These are phyloP conservation scores for Macrocybe sp. DNA, from an alignment of 1,284 basidiomycete species.

Conservation along the genomic window DNA sequence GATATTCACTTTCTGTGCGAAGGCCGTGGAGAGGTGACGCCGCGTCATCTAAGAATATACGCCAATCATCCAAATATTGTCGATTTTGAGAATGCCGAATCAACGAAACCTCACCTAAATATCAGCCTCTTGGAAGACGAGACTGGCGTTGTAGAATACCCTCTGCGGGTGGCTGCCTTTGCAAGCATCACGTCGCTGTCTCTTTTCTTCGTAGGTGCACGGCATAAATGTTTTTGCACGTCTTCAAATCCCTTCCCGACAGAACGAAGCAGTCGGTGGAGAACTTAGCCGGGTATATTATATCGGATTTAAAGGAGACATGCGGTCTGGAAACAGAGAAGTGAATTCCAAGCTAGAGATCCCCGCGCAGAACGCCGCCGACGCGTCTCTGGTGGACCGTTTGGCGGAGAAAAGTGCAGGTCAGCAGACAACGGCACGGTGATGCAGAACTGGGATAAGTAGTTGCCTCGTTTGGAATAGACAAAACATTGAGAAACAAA, in stretches of 20 bases:
- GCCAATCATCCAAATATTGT: conserved; percentile 69
- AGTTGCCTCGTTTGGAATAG: no score
- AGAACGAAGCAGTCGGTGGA: conserved; percentile 65
- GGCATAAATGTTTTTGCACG: neutral
- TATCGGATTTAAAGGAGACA: conserved; percentile 78
- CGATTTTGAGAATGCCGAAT: conserved; percentile 70
- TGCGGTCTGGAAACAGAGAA: conserved; percentile 51
- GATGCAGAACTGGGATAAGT: no score
- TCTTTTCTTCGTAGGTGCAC: conserved; percentile 66
- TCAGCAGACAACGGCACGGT: conserved; percentile 52
- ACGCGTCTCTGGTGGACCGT: conserved; percentile 59
- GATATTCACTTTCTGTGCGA: conserved; percentile 7
- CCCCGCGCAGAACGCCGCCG: conserved; percentile 65
- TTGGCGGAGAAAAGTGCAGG: conserved; percentile 51
- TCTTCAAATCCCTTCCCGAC: neutral
- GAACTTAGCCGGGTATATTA: conserved; percentile 67
- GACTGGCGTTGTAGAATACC: conserved; percentile 66
- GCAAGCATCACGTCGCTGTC: conserved; percentile 69
- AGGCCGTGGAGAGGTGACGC: conserved; percentile 70
- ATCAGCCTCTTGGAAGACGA: conserved; percentile 69
- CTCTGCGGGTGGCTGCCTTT: conserved; percentile 69
- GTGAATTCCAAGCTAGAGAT: conserved; percentile 60
- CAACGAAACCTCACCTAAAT: conserved; percentile 61
- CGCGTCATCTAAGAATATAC: conserved; percentile 63
- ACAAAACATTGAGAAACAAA: no score